These are phyloP conservation scores for Umbelopsis sp. DNA, from an alignment of 371 early-diverging fungal genomes.

Conservation along the genomic window DNA sequence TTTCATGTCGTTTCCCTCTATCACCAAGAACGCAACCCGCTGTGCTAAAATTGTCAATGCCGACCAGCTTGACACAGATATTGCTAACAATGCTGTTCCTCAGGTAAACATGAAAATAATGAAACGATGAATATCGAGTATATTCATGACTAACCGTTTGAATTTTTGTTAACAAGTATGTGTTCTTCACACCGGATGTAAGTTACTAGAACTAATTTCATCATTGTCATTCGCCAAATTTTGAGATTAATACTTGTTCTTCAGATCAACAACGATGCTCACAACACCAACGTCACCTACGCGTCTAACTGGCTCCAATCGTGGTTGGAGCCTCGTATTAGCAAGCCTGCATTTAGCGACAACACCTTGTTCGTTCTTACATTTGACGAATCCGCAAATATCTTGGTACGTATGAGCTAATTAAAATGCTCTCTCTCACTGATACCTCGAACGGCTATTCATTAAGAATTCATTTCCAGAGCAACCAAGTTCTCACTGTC, in stretches of 20 bases:
- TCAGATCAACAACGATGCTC: constrained; percentile 57
- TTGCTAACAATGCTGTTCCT: constrained; percentile 48
- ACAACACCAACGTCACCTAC: constrained; percentile 54
- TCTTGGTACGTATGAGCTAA: neutral
- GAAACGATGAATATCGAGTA: no score
- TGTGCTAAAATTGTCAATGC: constrained; percentile 60
- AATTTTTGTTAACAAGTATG: constrained; percentile 27
- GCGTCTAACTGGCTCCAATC: constrained; percentile 60
- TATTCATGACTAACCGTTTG: no score
- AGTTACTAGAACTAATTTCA: constrained; percentile 13
- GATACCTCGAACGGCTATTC: neutral
- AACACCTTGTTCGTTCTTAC: constrained; percentile 61
- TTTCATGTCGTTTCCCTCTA: constrained; percentile 59
- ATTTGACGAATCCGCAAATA: constrained; percentile 46
- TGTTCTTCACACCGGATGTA: constrained; percentile 58
- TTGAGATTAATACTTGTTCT: no score
- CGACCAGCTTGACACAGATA: constrained; percentile 51
- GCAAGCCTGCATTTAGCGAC: constrained; percentile 44
- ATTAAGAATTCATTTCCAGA: constrained; percentile 18
- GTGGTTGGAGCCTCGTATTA: constrained; percentile 59
- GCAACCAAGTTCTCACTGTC: constrained; percentile 53
- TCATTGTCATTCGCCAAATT: no score
- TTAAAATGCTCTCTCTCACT: neutral
- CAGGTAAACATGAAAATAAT: constrained; percentile 24
- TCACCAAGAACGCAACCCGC: constrained; percentile 45